These are phyloP conservation scores for Candida albicans DNA, from an alignment of 1,139 yeast genomes.

Conservation along the genomic window DNA sequence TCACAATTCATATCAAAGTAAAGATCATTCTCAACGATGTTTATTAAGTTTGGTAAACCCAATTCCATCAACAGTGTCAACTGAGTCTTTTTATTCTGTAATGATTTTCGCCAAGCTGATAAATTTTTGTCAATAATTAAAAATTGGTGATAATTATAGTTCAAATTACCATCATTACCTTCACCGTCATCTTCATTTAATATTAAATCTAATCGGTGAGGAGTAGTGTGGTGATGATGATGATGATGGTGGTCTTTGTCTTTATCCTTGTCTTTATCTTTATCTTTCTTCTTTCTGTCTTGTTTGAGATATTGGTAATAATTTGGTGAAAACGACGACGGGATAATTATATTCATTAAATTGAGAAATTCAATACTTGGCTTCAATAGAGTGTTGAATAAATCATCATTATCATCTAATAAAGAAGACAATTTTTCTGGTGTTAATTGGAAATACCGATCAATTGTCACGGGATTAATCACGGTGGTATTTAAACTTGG, in stretches of 20 bases:
- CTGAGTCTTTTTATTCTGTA: slow-evolving; percentile 32
- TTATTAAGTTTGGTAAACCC: slow-evolving; percentile 36
- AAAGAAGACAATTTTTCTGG: slow-evolving; percentile 46
- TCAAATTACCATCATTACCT: slow-evolving; percentile 52
- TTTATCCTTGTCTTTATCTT: slow-evolving; percentile 10
- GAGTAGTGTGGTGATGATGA: slow-evolving; percentile 24
- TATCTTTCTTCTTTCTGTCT: slow-evolving; percentile 19
- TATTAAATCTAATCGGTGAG: slow-evolving; percentile 40
- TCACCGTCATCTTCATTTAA: slow-evolving; percentile 52
- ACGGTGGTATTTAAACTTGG: slow-evolving; percentile 51
- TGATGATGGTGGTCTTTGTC: too few species aligned
- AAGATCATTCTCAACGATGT: slow-evolving; percentile 26
- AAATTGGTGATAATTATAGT: slow-evolving; percentile 48
- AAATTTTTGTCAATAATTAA: slow-evolving; percentile 46
- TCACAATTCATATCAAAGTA: slow-evolving; percentile 31
- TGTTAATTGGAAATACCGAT: slow-evolving; percentile 47
- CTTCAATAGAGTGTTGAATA: slow-evolving; percentile 39
- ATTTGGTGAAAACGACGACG: slow-evolving; percentile 51
- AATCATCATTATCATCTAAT: slow-evolving; percentile 31
- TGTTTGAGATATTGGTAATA: slow-evolving; percentile 48
- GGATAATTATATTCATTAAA: slow-evolving; percentile 46
- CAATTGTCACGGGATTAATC: slow-evolving; percentile 51
- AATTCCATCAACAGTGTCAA: slow-evolving; percentile 35
- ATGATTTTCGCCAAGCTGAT: slow-evolving; percentile 43
- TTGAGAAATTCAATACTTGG: slow-evolving; percentile 50